These are phyloP conservation scores for Hippophae tibetana DNA, from an alignment of 306 rosid genomes.

Conservation along the genomic window DNA sequence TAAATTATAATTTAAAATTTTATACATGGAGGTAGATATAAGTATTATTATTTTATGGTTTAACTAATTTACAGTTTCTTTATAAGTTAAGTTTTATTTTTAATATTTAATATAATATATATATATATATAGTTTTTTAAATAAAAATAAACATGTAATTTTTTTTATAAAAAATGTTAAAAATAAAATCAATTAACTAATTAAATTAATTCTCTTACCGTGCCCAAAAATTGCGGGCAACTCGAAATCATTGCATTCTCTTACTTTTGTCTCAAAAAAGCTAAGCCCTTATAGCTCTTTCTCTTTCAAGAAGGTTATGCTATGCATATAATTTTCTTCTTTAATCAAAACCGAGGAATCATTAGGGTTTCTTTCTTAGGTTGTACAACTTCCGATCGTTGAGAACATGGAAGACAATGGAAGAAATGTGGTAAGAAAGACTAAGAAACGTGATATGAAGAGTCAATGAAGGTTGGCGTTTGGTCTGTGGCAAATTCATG, in stretches of 20 bases:
- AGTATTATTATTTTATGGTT: no score
- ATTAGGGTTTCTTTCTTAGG: no score
- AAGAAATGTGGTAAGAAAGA: slow-evolving; percentile 28
- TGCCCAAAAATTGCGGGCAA: slow-evolving; percentile 69
- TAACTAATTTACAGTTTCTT: no score
- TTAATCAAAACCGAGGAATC: slow-evolving; percentile 6
- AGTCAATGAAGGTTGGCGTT: slow-evolving; percentile 32
- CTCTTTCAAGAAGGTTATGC: slow-evolving; percentile 27
- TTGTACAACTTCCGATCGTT: background rate
- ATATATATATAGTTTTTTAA: no score
- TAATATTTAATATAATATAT: no score
- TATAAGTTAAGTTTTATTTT: no score
- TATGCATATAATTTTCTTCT: slow-evolving; percentile 24
- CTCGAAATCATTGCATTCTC: slow-evolving; percentile 57
- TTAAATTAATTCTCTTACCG: slow-evolving; percentile 7
- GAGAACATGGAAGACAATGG: background rate
- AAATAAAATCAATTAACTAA: no score
- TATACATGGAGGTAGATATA: no score
- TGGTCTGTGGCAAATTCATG: slow-evolving; percentile 36
- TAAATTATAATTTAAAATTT: no score
- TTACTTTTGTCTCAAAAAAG: slow-evolving; percentile 77
- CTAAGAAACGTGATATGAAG: slow-evolving; percentile 20
- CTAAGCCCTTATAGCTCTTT: slow-evolving; percentile 24
- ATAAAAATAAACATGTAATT: no score
- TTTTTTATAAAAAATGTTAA: no score